Percentiles rank a stretch among this genome's conserved stretches.
Conservation (phyloP, 2,329 filamentous ascomycete species). For the Sporothrix brasiliensis region DNA sequence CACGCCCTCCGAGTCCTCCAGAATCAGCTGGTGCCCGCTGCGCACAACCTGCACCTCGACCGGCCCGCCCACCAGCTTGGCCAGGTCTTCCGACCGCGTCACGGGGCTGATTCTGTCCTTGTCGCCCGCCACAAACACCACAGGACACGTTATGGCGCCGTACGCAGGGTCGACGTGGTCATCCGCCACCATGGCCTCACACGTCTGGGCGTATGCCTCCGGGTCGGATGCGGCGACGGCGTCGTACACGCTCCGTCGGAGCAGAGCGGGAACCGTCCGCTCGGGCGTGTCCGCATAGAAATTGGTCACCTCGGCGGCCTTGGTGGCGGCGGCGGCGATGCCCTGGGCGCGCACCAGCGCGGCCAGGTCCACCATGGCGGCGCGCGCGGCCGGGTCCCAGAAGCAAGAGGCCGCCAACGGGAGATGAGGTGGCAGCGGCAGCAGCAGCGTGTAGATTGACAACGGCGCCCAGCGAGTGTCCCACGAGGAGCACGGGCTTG, state of each 20-base stretch:
- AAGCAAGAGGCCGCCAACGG: slow-evolving; percentile 40
- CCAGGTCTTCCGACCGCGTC: slow-evolving; percentile 39
- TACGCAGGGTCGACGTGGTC: slow-evolving; percentile 43
- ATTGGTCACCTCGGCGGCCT: slow-evolving; percentile 39
- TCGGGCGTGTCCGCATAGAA: slow-evolving; percentile 38
- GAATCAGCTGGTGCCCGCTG: slow-evolving; percentile 34
- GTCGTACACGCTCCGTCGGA: slow-evolving; percentile 38
- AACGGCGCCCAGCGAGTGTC: slow-evolving; percentile 45
- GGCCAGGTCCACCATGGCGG: slow-evolving; percentile 42
- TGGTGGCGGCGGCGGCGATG: slow-evolving; percentile 40
- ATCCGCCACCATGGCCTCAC: slow-evolving; percentile 40
- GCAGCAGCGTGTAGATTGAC: slow-evolving; percentile 44
- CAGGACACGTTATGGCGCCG: slow-evolving; percentile 40
- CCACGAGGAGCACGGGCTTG: slow-evolving; percentile 39
- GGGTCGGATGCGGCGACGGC: slow-evolving; percentile 42
- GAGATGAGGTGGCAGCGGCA: background rate
- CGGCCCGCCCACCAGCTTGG: slow-evolving; percentile 38
- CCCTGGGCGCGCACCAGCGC: slow-evolving; percentile 39
- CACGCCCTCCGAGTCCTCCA: slow-evolving; percentile 31
- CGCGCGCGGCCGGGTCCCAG: slow-evolving; percentile 43
- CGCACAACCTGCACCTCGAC: slow-evolving; percentile 39
- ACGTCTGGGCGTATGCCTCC: slow-evolving; percentile 43
- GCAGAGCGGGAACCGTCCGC: slow-evolving; percentile 31
- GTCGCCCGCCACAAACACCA: slow-evolving; percentile 42
- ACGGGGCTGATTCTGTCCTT: slow-evolving; percentile 42